Evolutionary conservation across 2,329 filamentous ascomycete genomes (phyloP), one percentile per base, ranked within the genome.

Genomic region (Daldinia sp.): DNA sequence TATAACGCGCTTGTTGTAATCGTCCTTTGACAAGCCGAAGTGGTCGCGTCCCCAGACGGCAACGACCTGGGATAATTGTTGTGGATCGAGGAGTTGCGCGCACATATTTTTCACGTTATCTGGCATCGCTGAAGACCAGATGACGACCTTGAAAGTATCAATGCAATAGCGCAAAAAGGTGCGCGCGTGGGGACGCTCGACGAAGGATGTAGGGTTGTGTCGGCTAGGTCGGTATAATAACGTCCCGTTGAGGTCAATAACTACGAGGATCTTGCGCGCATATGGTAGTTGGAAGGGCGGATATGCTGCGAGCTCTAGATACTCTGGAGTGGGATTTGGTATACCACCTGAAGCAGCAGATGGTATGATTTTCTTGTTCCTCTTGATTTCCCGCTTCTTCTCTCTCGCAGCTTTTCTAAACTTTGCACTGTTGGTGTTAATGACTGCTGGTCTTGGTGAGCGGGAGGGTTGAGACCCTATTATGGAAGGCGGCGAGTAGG

Each of bases 191-290:
- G 92, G 92, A 0, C 96, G 91, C 71, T 86, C 81, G 48, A 89
- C 81, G 77, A 94, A 92, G 46, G 79, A 78, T 9, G 83, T 85
- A 3, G 85, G 83, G 1, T 81, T 75, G 28, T 77, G 78, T 51
- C 83, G 82, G 59, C 83, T 84, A 7, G 89, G 90, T 4, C 96
- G 91, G 81, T 88, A 86, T 39, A 98, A 86, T 0, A 99, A 85
- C 0, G 95, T 98, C 69, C 96, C 96, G 79, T 98, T 99, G 41
- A 99, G 87, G 80, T 99, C 96, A 69, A 98, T 88, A 53, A 98
- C 88, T 57, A 99, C 84, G 23, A 99, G 88, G 37, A 97, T 86
- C 15, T 86, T 87, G 44, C 88, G 88, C 1, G 90, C 86, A 0
- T 78, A 57, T 0, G 79, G 42, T 3, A 87, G 79, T 15, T 72